Evolutionary conservation across 768 basidiomycete genomes (phyloP), one percentile per base, ranked within the genome.

Genomic region (Kwoniella shandongensis): DNA sequence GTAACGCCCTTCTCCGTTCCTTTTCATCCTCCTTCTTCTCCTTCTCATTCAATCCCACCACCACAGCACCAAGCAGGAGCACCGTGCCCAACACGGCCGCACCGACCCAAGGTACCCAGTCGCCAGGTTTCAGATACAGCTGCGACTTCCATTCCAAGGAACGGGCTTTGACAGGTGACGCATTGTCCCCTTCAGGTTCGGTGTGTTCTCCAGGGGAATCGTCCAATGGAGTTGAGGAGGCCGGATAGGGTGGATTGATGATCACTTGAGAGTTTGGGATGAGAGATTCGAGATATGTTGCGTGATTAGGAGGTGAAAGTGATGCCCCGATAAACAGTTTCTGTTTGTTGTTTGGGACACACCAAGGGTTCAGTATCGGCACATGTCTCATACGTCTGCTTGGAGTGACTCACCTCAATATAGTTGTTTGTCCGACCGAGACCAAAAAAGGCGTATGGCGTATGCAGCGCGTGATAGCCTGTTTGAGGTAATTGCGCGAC

Each of bases 71-170:
- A 41, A 99, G 77, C 41, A 90, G 68, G 10, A 83, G 69, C 48
- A 87, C 89, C 12, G 86, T 84, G 2, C 82, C 84, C 7, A 94
- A 79, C 0, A 94, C 86, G 0, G 88, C 89, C 38, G 90, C 78
- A n/a, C 88, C 93, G 13, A 99, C 96, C 89, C 88, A 93, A 1
- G 91, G 91, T 59, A 97, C 91, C 92, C 93, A 99, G 69, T 90
- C 88, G 17, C 96, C 96, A 2, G 96, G 96, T 27, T 91, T 79
- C 65, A 99, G 78, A 73, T 90, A 99, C 60, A 98, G 78, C 77
- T 94, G 88, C 48, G 86, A 84, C 69, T 84, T 88, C 96, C 96
- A 99, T 26, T 79, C 76, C 23, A 20, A 50, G n/a, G 71, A 63
- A 8, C 68, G 41, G n/a, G 27, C 35, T 41, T 60, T 61, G 30